These are phyloP conservation scores for Aspergillus incahuasiensis DNA, from an alignment of 495 filamentous ascomycete genomes.

Conservation along the genomic window DNA sequence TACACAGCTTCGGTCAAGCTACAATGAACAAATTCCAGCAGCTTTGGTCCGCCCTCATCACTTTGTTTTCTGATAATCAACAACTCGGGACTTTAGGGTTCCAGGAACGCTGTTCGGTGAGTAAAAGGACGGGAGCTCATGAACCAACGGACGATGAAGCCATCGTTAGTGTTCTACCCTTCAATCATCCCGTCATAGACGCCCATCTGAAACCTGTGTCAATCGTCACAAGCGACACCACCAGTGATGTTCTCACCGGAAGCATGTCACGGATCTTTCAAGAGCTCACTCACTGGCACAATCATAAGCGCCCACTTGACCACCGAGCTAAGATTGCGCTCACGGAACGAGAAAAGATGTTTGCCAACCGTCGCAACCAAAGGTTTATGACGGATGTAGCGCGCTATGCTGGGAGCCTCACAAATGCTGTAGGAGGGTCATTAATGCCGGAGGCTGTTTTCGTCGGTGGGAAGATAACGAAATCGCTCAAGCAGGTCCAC, in stretches of 20 bases:
- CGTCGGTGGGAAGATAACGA: constrained; percentile 14
- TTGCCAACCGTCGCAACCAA: constrained; percentile 18
- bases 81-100: too few species aligned
- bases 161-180: constrained; percentile 11
- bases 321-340: constrained; percentile 22
- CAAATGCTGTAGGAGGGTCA: constrained; percentile 55
- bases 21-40: background rate
- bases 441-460: constrained; percentile 58
- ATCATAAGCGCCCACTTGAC: constrained; percentile 45
- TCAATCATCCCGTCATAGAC: constrained; percentile 41
- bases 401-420: constrained; percentile 66
- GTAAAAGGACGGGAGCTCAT: too few species aligned
- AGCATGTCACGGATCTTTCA: constrained; percentile 39
- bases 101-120: background rate
- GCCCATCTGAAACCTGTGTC: constrained; percentile 51
- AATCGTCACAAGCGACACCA: constrained; percentile 31
- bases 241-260: background rate
- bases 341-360: constrained; percentile 3
- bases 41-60: background rate
- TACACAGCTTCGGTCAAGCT: background rate
- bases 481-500: background rate
- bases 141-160: too few species aligned
- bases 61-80: too few species aligned
- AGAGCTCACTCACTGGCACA: constrained; percentile 65
- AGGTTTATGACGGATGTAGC: constrained; percentile 48